These are phyloP conservation scores for Annulohypoxylon bovei DNA, from an alignment of 495 filamentous ascomycete genomes.

Conservation along the genomic window DNA sequence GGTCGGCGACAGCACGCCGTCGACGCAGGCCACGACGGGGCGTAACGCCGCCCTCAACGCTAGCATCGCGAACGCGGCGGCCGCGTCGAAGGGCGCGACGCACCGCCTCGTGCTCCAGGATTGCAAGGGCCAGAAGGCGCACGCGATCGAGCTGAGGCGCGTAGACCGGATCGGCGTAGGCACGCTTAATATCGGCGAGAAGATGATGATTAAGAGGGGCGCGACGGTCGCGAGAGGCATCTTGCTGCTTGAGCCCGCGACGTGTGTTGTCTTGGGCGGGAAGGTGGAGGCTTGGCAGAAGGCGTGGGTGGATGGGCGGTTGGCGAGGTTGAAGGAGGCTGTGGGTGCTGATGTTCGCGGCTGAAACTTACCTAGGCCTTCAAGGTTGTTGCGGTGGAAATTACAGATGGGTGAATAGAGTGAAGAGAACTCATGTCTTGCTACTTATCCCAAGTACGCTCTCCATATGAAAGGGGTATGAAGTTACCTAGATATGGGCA, in stretches of 20 bases:
- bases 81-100: conserved; percentile 61
- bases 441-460: no score
- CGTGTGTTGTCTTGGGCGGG: conserved; percentile 76
- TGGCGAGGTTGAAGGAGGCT: conserved; percentile 71
- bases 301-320: conserved; percentile 77
- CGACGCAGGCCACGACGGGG: conserved; percentile 13
- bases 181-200: conserved; percentile 78
- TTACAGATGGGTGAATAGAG: no score
- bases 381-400: background rate
- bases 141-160: conserved; percentile 75
- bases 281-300: conserved; percentile 85
- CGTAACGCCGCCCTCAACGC: conserved; percentile 39
- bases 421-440: no score
- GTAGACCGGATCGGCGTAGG: conserved; percentile 72
- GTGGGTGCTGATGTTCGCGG: conserved; percentile 53
- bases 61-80: conserved; percentile 21
- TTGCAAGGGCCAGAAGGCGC: conserved; percentile 71
- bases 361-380: background rate
- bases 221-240: conserved; percentile 77
- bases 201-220: conserved; percentile 74
- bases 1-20: conserved; percentile 9
- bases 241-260: conserved; percentile 74
- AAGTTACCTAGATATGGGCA: no score
- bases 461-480: no score
- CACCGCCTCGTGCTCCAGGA: conserved; percentile 89